Evolutionary conservation across 2,329 filamentous ascomycete species (phyloP).

Genomic region (Fusarium haematococcum): DNA sequence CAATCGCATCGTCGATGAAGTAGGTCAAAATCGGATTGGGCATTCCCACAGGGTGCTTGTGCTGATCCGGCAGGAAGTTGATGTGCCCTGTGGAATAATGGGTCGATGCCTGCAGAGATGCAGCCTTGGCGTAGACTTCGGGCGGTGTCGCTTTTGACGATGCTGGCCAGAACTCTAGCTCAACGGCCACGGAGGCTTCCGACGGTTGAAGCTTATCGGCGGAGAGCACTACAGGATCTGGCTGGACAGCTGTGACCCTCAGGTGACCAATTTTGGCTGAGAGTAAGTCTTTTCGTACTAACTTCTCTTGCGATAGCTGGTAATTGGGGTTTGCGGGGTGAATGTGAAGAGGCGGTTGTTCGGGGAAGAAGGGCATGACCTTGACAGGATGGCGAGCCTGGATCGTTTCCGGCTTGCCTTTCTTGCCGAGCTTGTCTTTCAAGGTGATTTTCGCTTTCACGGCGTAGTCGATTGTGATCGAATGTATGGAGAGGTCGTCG

Average conservation of each 20-base stretch:
- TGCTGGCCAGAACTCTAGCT: slow-evolving; percentile 34
- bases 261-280: slow-evolving; percentile 26
- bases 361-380: slow-evolving; percentile 30
- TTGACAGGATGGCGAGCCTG: slow-evolving; percentile 20
- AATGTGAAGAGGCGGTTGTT: slow-evolving; percentile 31
- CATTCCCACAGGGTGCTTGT: slow-evolving; percentile 12
- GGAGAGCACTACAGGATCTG: slow-evolving; percentile 27
- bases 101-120: slow-evolving; percentile 22
- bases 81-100: slow-evolving; percentile 33
- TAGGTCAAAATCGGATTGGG: slow-evolving; percentile 25
- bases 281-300: slow-evolving; percentile 28
- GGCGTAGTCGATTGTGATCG: slow-evolving; percentile 18
- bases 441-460: slow-evolving; percentile 10
- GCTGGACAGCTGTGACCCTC: slow-evolving; percentile 17
- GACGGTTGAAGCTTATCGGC: slow-evolving; percentile 26
- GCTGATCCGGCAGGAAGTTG: slow-evolving; percentile 27
- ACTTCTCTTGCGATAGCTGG: slow-evolving; percentile 24
- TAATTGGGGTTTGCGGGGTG: slow-evolving; percentile 13
- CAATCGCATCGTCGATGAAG: slow-evolving; percentile 17
- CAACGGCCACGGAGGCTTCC: slow-evolving; percentile 1
- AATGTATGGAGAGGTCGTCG: slow-evolving; percentile 35
- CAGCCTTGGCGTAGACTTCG: slow-evolving; percentile 24
- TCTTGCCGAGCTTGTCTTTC: neutral
- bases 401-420: neutral
- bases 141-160: slow-evolving; percentile 18